Base-by-base conservation (phyloP, 2,329 filamentous ascomycete species). In the Trichoderma polysporum region DNA sequence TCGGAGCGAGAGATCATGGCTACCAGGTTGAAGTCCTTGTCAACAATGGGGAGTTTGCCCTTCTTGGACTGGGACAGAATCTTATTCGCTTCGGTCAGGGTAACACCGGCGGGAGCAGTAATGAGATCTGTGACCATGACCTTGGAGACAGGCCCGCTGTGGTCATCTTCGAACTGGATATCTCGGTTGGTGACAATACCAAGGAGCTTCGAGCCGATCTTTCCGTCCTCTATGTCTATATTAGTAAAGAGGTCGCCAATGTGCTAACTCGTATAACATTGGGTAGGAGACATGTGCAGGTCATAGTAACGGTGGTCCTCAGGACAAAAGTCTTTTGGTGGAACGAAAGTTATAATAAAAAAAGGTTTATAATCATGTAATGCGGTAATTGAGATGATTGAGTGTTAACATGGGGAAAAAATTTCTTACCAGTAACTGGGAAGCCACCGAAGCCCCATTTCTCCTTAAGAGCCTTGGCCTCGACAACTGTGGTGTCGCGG, bases 381-480 rank as follows among this genome's bases (percentile, higher is more conserved):
- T 53, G 47, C 37, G n/a, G 41, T 35, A 17, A 7, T 15, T 56
- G 37, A 12, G 6, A n/a, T 25, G 17, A 27, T 22, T 27, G 29
- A 7, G 61, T 68, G 45, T 53, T 71, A 54, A 67, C 64, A 68
- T 49, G 56, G 49, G 29, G 47, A 49, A 45, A 70, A 70, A 67
- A 68, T 67, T 69, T 85, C 94, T 86, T 85, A 99, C 96, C 95
- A 82, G 95, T 99, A 68, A 99, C 94, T 68, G 95, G 95, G 83
- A 97, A 98, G 74, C 95, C 95, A 77, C 96, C 95, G 76, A 99
- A 99, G 33, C 95, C 94, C 92, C 95, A 98, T 83, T 94, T 93
- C 84, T 97, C 92, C 86, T 97, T 99, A 73, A 99, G 85, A 35
- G 90, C 90, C 81, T 91, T 94, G 68, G 93, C 94, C 81, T 98